Evolutionary conservation across 257 asterid genomes (phyloP).

Genomic region (Plantago ovata): DNA sequence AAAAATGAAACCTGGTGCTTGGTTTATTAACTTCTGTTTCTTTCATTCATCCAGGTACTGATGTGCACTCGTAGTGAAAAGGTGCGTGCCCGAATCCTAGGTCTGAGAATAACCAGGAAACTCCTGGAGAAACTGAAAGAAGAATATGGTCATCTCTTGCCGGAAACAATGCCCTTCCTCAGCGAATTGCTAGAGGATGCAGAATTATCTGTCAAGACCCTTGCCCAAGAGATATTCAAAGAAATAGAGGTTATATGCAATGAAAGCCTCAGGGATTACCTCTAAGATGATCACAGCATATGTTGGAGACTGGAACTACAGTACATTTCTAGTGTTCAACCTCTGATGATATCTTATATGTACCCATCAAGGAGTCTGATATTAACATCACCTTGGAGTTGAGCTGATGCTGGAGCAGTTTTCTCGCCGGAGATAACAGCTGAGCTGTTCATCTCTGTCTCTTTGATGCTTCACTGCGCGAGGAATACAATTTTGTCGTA

Average conservation of each 20-base stretch:
- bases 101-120: slow-evolving; percentile 60
- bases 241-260: slow-evolving; percentile 84
- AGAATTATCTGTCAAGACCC: slow-evolving; percentile 70
- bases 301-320: no score
- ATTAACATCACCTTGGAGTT: no score
- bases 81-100: slow-evolving; percentile 67
- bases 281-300: slow-evolving; percentile 31
- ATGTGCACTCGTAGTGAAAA: slow-evolving; percentile 92
- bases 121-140: slow-evolving; percentile 77
- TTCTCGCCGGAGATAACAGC: no score
- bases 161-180: slow-evolving; percentile 87
- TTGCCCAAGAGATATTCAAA: slow-evolving; percentile 75
- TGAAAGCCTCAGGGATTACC: slow-evolving; percentile 79
- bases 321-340: no score
- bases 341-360: no score
- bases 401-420: no score
- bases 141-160: slow-evolving; percentile 65
- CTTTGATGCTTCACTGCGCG: no score
- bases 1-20: neutral
- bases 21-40: neutral
- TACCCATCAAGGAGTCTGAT: no score
- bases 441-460: no score
- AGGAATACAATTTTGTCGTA: no score
- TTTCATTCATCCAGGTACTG: slow-evolving; percentile 52
- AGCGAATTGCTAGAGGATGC: slow-evolving; percentile 85